Evolutionary conservation across 2,329 filamentous ascomycete species (phyloP).

Genomic region (Ambrosiella beaveri): DNA sequence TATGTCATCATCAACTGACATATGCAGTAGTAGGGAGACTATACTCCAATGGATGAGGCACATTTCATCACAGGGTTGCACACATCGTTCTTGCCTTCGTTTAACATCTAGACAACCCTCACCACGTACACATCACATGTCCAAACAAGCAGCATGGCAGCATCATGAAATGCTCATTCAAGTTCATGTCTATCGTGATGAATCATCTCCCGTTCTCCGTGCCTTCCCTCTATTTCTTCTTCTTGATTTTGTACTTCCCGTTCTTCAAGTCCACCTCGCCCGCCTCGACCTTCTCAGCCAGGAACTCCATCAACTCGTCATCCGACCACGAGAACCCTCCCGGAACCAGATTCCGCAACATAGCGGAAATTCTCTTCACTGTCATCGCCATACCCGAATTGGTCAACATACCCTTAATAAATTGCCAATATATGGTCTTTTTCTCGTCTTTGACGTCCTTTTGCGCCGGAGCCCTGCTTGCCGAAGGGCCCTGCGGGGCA

Average conservation of each 20-base stretch:
- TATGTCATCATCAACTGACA: no score
- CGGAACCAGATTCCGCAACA: slow-evolving; percentile 82
- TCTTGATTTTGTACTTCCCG: slow-evolving; percentile 51
- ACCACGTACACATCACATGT: no score
- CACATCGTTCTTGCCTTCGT: no score
- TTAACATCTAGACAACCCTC: no score
- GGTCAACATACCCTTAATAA: slow-evolving; percentile 87
- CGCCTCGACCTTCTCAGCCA: slow-evolving; percentile 58
- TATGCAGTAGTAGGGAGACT: no score
- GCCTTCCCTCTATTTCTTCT: slow-evolving; percentile 17
- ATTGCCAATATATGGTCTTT: slow-evolving; percentile 64
- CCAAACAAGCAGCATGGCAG: no score
- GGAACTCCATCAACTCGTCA: slow-evolving; percentile 69
- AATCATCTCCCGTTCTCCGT: not conserved
- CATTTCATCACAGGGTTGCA: no score
- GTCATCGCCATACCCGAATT: slow-evolving; percentile 73
- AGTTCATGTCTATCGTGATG: not conserved
- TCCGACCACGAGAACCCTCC: slow-evolving; percentile 81
- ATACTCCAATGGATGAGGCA: no score
- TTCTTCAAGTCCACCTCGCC: slow-evolving; percentile 52
- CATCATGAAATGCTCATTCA: not conserved
- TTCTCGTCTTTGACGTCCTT: slow-evolving; percentile 30
- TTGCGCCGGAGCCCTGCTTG: slow-evolving; percentile 17
- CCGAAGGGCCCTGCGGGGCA: not conserved
- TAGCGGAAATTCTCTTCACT: slow-evolving; percentile 67